phyloP scores from a whole-genome alignment of 305 asterid species.

The Caryopteris hybrid region DNA sequence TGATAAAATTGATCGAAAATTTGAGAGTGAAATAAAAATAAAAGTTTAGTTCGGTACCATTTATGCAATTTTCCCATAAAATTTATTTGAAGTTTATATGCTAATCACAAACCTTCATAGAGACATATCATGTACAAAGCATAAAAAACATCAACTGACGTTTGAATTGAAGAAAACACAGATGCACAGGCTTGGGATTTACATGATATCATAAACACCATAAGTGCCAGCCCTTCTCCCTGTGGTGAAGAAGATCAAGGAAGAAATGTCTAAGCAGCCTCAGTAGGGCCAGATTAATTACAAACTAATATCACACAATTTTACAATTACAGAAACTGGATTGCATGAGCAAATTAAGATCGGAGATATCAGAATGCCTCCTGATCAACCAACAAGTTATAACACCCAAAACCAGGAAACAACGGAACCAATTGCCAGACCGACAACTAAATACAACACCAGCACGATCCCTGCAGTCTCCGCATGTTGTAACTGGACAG shows the following conservation, averaged over 20 bases:
- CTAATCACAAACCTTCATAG: no score
- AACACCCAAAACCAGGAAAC: slow-evolving; percentile 79
- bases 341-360: not conserved
- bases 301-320: slow-evolving; percentile 2
- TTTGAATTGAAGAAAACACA: not conserved
- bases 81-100: no score
- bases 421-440: slow-evolving; percentile 66
- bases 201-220: not conserved
- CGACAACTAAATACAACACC: slow-evolving; percentile 56
- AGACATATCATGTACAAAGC: not conserved
- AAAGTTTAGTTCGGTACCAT: no score
- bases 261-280: not conserved
- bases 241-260: not conserved
- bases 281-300: not conserved
- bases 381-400: slow-evolving; percentile 14
- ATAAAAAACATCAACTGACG: not conserved
- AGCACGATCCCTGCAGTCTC: slow-evolving; percentile 81
- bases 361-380: not conserved
- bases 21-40: no score
- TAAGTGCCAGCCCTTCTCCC: not conserved
- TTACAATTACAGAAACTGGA: slow-evolving; percentile 7
- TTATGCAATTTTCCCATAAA: no score
- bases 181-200: no score
- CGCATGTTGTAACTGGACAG: slow-evolving; percentile 62
- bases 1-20: no score